These are phyloP conservation scores for Apiotrichum veenhuisii DNA, from an alignment of 1,284 basidiomycete genomes.

Conservation along the genomic window DNA sequence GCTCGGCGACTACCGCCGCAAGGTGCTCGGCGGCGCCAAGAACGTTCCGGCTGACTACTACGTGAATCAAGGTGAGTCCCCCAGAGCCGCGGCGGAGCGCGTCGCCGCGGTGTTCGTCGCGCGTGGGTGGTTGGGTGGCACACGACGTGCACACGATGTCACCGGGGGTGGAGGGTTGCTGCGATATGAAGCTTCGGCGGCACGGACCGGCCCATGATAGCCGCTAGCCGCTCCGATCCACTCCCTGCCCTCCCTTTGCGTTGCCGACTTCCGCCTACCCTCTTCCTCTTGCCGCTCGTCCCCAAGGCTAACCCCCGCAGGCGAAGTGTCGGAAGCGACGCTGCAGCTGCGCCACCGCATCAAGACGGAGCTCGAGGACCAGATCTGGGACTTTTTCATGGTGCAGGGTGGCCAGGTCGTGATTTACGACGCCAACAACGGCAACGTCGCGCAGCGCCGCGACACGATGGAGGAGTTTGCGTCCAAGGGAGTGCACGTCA, in stretches of 20 bases:
- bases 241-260: too few relatives aligned
- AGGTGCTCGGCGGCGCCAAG: slow-evolving; percentile 81
- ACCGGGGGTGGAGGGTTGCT: too few relatives aligned
- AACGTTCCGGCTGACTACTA: slow-evolving; percentile 91
- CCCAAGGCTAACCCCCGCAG: slow-evolving; percentile 43
- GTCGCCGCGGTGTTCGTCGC: too few relatives aligned
- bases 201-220: too few relatives aligned
- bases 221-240: too few relatives aligned
- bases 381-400: slow-evolving; percentile 85
- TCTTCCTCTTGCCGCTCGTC: too few relatives aligned
- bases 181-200: too few relatives aligned
- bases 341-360: slow-evolving; percentile 69
- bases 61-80: slow-evolving; percentile 60
- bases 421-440: slow-evolving; percentile 99
- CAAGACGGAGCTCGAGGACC: slow-evolving; percentile 74
- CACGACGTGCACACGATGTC: too few relatives aligned
- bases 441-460: slow-evolving; percentile 64
- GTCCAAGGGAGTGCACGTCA: slow-evolving; percentile 78
- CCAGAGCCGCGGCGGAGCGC: too few relatives aligned
- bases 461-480: slow-evolving; percentile 78
- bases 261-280: too few relatives aligned
- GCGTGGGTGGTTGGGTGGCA: too few relatives aligned
- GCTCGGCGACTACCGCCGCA: slow-evolving; percentile 88
- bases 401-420: slow-evolving; percentile 79
- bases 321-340: slow-evolving; percentile 74